Base-by-base conservation (phyloP, 176 grass and related monocot genomes). In the bread wheat (Triticum aestivum) region DNA sequence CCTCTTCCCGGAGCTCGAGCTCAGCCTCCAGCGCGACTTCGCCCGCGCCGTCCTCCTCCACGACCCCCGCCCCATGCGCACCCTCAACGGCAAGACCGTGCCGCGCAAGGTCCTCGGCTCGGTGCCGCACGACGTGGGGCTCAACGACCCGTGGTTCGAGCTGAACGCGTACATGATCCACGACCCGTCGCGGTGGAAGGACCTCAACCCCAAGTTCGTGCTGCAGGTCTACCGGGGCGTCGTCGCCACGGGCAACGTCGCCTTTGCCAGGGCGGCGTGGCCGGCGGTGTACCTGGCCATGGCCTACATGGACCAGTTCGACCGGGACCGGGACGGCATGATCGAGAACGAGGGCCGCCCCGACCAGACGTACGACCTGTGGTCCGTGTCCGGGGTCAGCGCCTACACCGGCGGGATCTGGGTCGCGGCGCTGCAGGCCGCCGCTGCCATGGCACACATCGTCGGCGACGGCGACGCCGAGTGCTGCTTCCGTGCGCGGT, bases 281-380 rank as follows among this genome's bases (percentile, higher is more conserved):
- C 96, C 96, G 3, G 94, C 96, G 4, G 96, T 95, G 62, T 98
- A 94, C 73, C 23, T 94, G 67, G 93, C 93, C 42, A 94, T 98
- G 93, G 93, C 93, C 8, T 98, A 92, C 90, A 98, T 98, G 96
- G 79, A 95, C 58, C 96, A 96, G 89, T 96, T 98, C 51, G 96
- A 98, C 66, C 73, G 44, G 1, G 96, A 98, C 72, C 23, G 72
- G 33, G 93, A 98, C 78, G 92, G 94, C 11, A 98, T 98, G 97
- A 69, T 98, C 54, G 97, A 98, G 89, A 98, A 98, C 84, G 92
- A 98, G 20, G 87, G 90, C 11, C 47, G 89, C 51, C 93, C 93
- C 0, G 96, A 96, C 75, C 96, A 98, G 86, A 98, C 96, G 0
- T 98, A 94, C 56, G 92, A 96, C 75, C 39, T 96, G 14, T 98